Evolutionary conservation across 805 yeast genomes (phyloP), one percentile per base, ranked within the genome.

Genomic region (Metschnikowia peoriensis): DNA sequence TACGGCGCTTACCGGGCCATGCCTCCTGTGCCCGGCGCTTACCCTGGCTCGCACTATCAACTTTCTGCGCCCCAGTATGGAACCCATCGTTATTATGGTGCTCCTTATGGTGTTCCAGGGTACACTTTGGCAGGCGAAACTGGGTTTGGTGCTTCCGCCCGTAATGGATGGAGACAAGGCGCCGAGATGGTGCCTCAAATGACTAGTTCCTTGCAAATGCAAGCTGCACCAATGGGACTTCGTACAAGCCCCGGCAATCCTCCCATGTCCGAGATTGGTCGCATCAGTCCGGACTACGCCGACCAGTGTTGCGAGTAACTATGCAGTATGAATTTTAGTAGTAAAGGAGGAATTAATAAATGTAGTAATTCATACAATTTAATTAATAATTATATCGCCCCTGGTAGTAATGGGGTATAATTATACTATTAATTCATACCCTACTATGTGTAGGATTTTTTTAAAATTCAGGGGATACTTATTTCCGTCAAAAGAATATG

Each of bases 81-180:
- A 40, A 49, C 57, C 43, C 53, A 58, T 35, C 51, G 58, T 42
- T 60, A 52, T 49, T 58, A 52, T 32, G 22, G 35, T 22, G 16
- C 46, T 12, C 39, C 46, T 2, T 45, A 50, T n/a, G 39, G 49
- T 28, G 38, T 35, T 15, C 49, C 49, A 12, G 16, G 28, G 16
- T 44, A 32, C 47, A 40, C 48, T 49, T 49, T 49, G 28, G 52
- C 52, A 12, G 52, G 52, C 52, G 47, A 49, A 28, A 49, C 52
- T 44, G 52, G 45, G 11, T 39, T 34, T 39, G 38, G 48, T 14
- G 27, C 34, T 10, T 40, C 40, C 35, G 28, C 39, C 7, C 29
- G 43, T 10, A 38, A 42, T 28, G 15, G 29, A n/a, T 52, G 55
- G 55, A 17, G 40, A 8, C 41, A 27, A 15, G 38, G 39, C 7